These are phyloP conservation scores for Beta lomatogona DNA, from an alignment of 179 eudicot genomes.

Conservation along the genomic window DNA sequence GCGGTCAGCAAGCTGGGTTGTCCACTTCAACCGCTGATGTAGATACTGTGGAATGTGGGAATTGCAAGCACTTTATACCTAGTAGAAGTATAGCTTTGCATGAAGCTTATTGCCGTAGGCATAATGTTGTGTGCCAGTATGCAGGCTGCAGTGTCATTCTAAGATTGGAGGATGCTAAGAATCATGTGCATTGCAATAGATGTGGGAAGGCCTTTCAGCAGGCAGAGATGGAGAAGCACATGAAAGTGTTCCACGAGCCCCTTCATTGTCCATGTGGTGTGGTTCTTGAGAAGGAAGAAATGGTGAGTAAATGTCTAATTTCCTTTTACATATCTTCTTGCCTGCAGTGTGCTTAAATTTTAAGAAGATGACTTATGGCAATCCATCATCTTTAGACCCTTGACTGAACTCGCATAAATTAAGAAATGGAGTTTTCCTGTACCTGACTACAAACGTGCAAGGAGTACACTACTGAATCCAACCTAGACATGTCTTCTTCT, in stretches of 20 bases:
- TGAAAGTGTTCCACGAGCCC: constrained; percentile 89
- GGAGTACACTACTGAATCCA: neutral
- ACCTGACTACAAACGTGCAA: neutral
- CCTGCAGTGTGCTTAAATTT: neutral
- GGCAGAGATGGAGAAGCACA: constrained; percentile 86
- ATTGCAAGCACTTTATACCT: constrained; percentile 83
- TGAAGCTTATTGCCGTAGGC: constrained; percentile 86
- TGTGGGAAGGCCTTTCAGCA: constrained; percentile 83
- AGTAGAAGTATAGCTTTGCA: constrained; percentile 76
- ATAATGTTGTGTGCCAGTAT: constrained; percentile 72
- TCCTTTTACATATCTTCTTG: neutral
- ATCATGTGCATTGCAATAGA: constrained; percentile 78
- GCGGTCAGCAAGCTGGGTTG: constrained; percentile 66
- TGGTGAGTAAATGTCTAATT: constrained; percentile 50
- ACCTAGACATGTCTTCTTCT: neutral
- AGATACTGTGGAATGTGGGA: constrained; percentile 73
- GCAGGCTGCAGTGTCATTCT: constrained; percentile 83
- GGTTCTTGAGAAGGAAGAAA: constrained; percentile 82
- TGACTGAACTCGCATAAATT: neutral
- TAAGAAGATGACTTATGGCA: neutral
- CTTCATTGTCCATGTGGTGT: constrained; percentile 79
- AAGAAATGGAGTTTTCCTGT: neutral
- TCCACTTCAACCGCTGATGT: constrained; percentile 51
- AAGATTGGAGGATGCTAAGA: constrained; percentile 67
- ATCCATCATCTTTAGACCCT: neutral